phyloP scores from a whole-genome alignment of 768 basidiomycete species.

The Suillus alpinus region DNA sequence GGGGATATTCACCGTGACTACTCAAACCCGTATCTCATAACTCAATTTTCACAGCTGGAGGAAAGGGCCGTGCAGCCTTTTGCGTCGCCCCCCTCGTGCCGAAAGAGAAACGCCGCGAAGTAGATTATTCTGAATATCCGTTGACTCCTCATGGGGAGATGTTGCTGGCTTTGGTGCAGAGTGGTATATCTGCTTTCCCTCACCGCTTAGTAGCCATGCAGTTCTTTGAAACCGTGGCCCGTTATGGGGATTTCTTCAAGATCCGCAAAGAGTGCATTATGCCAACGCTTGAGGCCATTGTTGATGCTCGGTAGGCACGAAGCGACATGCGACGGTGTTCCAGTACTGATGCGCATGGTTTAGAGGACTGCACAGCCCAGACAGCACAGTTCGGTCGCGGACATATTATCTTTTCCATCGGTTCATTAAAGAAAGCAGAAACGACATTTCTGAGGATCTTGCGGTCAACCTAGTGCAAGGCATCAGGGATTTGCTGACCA shows the following conservation, averaged over 20 bases:
- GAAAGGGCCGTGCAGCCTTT: conserved; percentile 83
- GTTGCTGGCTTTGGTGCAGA: conserved; percentile 78
- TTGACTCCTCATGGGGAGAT: conserved; percentile 90
- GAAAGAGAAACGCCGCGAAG: conserved; percentile 63
- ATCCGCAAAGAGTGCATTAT: conserved; percentile 86
- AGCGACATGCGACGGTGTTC: not conserved
- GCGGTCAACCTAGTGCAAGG: conserved; percentile 68
- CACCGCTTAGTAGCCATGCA: conserved; percentile 83
- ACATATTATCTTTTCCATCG: conserved; percentile 91
- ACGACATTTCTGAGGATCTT: conserved; percentile 73
- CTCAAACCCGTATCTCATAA: conserved; percentile 4
- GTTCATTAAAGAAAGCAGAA: conserved; percentile 81
- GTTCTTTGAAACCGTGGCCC: conserved; percentile 89
- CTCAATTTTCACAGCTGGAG: conserved; percentile 47
- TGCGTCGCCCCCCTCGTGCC: conserved; percentile 71
- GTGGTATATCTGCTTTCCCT: conserved; percentile 78
- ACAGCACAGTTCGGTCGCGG: conserved; percentile 66
- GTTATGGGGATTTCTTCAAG: conserved; percentile 97
- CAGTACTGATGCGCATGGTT: conserved; percentile 7
- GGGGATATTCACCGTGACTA: conserved; percentile 20
- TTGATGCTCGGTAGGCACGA: conserved; percentile 67
- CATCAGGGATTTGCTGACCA: conserved; percentile 72
- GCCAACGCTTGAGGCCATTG: conserved; percentile 84
- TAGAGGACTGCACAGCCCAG: conserved; percentile 85
- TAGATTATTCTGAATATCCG: conserved; percentile 77